Base-by-base conservation (phyloP, 495 filamentous ascomycete species). In the Aspergillus campestris region DNA sequence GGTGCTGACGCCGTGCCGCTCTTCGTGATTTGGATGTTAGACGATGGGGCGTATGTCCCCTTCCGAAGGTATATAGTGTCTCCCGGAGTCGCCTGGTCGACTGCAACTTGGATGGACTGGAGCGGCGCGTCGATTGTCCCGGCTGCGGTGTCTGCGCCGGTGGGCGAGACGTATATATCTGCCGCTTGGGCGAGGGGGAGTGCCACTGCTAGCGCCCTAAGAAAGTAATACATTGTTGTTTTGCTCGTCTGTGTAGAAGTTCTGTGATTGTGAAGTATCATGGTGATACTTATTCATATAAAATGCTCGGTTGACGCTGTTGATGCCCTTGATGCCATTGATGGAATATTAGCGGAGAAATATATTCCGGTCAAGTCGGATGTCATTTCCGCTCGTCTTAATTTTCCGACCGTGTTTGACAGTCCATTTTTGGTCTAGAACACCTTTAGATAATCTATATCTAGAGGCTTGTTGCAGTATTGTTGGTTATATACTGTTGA, bases 21-120 rank as follows among this genome's bases (percentile, higher is more conserved):
- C 35, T 54, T 54, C 5, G 34, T 47, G 30, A 54, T 54, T 33
- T 54, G 47, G 18, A 54, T 54, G 12, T 54, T 54, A 3, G 43
- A 44, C 18, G 51, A 47, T 8, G 51, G 51, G 31, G 43, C 38
- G 32, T 54, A 54, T 12, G 51, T 54, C 4, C 51, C 51, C 12
- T 43, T 40, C 5, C 51, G 51, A 15, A 55, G 33, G 24, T 55
- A 55, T 34, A 55, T 50, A 0, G 51, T 55, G 8, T 44, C 34
- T 1, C 51, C 51, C 0, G 51, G 30, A 1, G 51, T 48, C 2
- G 47, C 51, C 27, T 44, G 37, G 27, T 54, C 34, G 34, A 54
- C 51, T 2, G 51, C 51, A n/a, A 44, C 33, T 36, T 54, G 51
- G 40, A 54, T 50, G 5, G 51, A 54, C 24, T 42, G 29, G 14